Percentiles rank a stretch among this genome's conserved stretches.
Conservation (phyloP, 371 early-diverging fungal genomes). For the Lichtheimia ornata region DNA sequence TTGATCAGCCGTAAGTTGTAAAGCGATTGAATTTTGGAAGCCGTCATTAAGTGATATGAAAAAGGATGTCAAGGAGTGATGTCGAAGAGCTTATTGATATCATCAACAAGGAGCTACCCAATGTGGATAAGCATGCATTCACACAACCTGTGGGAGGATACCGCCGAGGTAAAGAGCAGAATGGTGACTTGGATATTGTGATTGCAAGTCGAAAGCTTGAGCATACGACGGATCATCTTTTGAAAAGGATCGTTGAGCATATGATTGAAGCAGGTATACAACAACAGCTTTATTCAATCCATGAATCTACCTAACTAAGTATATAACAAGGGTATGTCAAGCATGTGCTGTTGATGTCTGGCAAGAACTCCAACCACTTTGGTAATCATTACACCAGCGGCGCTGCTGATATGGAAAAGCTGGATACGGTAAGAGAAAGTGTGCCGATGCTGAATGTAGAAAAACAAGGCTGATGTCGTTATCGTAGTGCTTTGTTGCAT, state of each 20-base stretch:
- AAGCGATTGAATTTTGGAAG: background rate
- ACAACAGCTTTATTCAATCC: constrained; percentile 3
- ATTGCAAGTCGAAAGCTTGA: constrained; percentile 34
- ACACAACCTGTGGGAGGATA: constrained; percentile 55
- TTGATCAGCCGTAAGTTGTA: constrained; percentile 34
- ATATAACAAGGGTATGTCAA: constrained; percentile 7
- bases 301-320: background rate
- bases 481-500: constrained; percentile 41
- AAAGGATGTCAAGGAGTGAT: constrained; percentile 46
- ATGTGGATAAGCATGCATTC: constrained; percentile 24
- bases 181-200: constrained; percentile 56
- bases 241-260: constrained; percentile 24
- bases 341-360: constrained; percentile 6
- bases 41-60: background rate
- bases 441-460: too few species aligned
- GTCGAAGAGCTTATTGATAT: constrained; percentile 48
- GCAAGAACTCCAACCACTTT: background rate
- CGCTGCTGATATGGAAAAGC: constrained; percentile 2
- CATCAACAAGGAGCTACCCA: constrained; percentile 28
- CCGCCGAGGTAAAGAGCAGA: constrained; percentile 51
- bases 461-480: background rate
- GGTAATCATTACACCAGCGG: constrained; percentile 8
- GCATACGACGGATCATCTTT: constrained; percentile 18
- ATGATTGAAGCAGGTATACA: constrained; percentile 26
- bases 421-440: constrained; percentile 5